These are phyloP conservation scores for Theileria annulata DNA, from an alignment of 169 alveolate genomes.

Conservation along the genomic window DNA sequence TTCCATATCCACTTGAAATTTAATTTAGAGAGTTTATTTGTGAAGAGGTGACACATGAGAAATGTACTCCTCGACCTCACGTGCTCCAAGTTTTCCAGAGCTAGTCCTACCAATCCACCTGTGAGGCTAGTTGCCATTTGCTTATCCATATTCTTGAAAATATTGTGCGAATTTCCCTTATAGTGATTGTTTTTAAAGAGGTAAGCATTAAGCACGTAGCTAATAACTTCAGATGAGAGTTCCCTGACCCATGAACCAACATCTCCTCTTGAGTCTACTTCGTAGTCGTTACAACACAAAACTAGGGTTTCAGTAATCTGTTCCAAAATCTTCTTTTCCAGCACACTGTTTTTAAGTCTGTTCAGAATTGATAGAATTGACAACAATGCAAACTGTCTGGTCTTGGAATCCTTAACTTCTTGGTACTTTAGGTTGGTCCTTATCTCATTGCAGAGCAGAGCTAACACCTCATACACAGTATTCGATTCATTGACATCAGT, in stretches of 20 bases:
- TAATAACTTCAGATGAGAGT: conserved; percentile 42
- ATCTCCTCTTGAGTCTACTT: conserved; percentile 56
- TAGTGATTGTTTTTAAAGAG: neutral
- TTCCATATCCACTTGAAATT: conserved; percentile 53
- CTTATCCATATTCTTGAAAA: neutral
- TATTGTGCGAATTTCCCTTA: neutral
- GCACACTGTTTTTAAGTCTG: neutral
- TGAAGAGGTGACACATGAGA: conserved; percentile 37
- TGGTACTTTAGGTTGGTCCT: conserved; percentile 2
- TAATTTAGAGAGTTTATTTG: conserved; percentile 14
- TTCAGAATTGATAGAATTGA: conserved; percentile 21
- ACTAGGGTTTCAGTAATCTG: conserved; percentile 23
- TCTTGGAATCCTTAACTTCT: conserved; percentile 40
- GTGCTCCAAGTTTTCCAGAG: conserved; percentile 49
- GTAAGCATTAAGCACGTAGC: conserved; percentile 14
- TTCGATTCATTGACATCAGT: neutral
- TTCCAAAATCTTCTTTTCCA: neutral
- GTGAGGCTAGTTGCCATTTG: conserved; percentile 21
- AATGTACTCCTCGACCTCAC: conserved; percentile 55
- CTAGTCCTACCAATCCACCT: conserved; percentile 22
- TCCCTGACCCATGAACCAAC: conserved; percentile 69
- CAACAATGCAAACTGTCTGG: conserved; percentile 40
- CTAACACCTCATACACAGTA: neutral
- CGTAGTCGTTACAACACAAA: conserved; percentile 42
- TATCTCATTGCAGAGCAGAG: conserved; percentile 32